A percentile compares a stretch with the other conserved stretches of the same genome.
These are phyloP conservation scores for Drechslera avenae DNA, from an alignment of 2,329 filamentous ascomycete species.

Conservation along the genomic window DNA sequence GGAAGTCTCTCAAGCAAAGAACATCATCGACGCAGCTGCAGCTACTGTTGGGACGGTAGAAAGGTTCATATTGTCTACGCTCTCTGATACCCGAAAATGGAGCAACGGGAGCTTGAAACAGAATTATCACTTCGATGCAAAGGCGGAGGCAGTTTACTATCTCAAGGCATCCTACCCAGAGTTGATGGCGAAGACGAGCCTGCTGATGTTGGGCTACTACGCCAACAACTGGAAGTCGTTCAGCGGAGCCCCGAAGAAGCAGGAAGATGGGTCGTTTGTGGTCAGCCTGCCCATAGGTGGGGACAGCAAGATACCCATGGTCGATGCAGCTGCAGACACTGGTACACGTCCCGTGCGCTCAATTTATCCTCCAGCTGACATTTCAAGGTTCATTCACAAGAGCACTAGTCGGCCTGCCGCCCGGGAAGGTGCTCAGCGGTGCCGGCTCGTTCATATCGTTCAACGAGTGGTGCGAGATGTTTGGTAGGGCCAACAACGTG, in stretches of 20 bases:
- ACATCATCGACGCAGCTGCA: constrained; percentile 50
- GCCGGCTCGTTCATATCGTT: constrained; percentile 26
- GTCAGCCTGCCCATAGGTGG: constrained; percentile 26
- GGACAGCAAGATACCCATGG: constrained; percentile 27
- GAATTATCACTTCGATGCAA: constrained; percentile 51
- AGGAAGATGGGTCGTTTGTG: constrained; percentile 25
- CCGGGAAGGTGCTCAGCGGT: constrained; percentile 35
- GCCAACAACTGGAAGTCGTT: constrained; percentile 29
- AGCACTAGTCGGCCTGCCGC: constrained; percentile 27
- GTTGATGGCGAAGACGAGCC: constrained; percentile 34
- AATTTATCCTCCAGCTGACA: neutral
- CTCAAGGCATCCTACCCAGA: constrained; percentile 42
- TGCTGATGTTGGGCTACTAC: constrained; percentile 33
- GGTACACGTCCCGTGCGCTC: constrained; percentile 14
- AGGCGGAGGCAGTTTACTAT: constrained; percentile 48
- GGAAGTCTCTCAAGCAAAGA: too few relatives aligned
- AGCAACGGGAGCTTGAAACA: constrained; percentile 43
- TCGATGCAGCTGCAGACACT: constrained; percentile 22
- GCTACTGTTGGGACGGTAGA: constrained; percentile 43
- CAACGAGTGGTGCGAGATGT: constrained; percentile 32
- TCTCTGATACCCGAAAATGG: constrained; percentile 42
- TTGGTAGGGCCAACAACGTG: constrained; percentile 27
- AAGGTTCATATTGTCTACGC: constrained; percentile 53
- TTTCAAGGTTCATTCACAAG: constrained; percentile 25
- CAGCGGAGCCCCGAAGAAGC: constrained; percentile 22